Percentiles rank a stretch among this genome's conserved stretches.
Conservation (phyloP, 768 basidiomycete genomes). For the Asterophora parasitica region DNA sequence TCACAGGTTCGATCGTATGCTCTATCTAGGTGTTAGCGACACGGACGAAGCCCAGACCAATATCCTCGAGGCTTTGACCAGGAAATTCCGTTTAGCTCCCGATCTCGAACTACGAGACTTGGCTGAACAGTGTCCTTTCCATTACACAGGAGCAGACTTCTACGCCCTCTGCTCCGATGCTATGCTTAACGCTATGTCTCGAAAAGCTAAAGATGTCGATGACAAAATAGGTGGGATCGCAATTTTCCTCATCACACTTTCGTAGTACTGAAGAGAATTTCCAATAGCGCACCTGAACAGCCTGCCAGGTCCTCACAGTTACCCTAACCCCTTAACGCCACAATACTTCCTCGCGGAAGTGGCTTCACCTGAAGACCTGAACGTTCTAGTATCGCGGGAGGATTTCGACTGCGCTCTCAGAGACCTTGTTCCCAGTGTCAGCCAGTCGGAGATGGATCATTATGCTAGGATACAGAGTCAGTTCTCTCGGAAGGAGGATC, state of each 20-base stretch:
- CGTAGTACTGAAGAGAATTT: background rate
- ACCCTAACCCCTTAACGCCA: conserved; percentile 72
- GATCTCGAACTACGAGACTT: conserved; percentile 56
- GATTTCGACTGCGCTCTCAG: conserved; percentile 77
- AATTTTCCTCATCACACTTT: background rate
- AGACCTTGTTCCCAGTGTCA: conserved; percentile 77
- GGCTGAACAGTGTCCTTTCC: conserved; percentile 79
- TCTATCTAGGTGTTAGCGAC: conserved; percentile 91
- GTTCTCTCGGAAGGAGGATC: conserved; percentile 43
- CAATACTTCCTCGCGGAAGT: conserved; percentile 90
- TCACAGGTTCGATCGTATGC: conserved; percentile 88
- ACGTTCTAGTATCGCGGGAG: conserved; percentile 63
- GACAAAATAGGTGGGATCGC: conserved; percentile 54
- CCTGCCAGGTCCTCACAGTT: conserved; percentile 32
- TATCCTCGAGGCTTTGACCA: conserved; percentile 85
- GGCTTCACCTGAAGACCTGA: conserved; percentile 61
- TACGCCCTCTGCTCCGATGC: conserved; percentile 98
- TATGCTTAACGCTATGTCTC: conserved; percentile 90
- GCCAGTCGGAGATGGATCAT: conserved; percentile 78
- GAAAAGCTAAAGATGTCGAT: conserved; percentile 80
- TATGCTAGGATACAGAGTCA: conserved; percentile 68
- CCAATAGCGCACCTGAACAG: conserved; percentile 43
- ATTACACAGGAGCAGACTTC: conserved; percentile 96
- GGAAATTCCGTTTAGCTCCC: conserved; percentile 83
- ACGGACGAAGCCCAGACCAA: conserved; percentile 80